A percentile compares a stretch with the other conserved stretches of the same genome.
phyloP scores from a whole-genome alignment of 805 yeast genomes.

The Myxozyma monticola region DNA sequence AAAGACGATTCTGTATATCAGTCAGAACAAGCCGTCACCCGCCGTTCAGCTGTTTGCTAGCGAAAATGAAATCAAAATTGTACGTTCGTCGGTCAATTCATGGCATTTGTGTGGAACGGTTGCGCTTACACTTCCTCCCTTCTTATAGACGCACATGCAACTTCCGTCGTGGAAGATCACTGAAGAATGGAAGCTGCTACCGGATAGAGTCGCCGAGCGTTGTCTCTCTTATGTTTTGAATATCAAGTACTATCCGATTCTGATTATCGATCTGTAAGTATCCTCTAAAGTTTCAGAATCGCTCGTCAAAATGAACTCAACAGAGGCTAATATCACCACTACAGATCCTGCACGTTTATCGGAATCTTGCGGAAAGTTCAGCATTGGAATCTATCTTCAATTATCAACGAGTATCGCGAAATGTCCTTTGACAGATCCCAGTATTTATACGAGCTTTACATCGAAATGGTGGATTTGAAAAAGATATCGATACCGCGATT shows the following conservation, averaged over 20 bases:
- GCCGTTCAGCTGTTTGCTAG: constrained; percentile 63
- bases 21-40: constrained; percentile 82
- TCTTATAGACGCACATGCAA: constrained; percentile 20
- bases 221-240: constrained; percentile 69
- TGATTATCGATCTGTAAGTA: constrained; percentile 66
- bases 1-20: constrained; percentile 68
- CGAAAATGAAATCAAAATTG: constrained; percentile 41
- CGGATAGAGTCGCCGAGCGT: constrained; percentile 60
- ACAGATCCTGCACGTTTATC: constrained; percentile 63
- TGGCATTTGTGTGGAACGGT: neutral
- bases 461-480: constrained; percentile 64
- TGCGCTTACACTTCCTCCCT: neutral
- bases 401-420: constrained; percentile 79
- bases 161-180: constrained; percentile 33
- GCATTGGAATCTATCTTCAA: constrained; percentile 84
- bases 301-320: too few relatives aligned
- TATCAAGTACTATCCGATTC: constrained; percentile 59
- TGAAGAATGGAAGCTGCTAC: constrained; percentile 73
- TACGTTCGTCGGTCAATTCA: constrained; percentile 6
- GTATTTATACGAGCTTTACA: constrained; percentile 76
- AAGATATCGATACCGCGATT: constrained; percentile 12
- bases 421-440: constrained; percentile 71
- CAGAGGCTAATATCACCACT: neutral
- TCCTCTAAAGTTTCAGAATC: neutral
- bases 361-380: constrained; percentile 81